Evolutionary conservation across 495 filamentous ascomycete species (phyloP), one percentile per base, ranked within the genome.

Genomic region (Podospora sp.): DNA sequence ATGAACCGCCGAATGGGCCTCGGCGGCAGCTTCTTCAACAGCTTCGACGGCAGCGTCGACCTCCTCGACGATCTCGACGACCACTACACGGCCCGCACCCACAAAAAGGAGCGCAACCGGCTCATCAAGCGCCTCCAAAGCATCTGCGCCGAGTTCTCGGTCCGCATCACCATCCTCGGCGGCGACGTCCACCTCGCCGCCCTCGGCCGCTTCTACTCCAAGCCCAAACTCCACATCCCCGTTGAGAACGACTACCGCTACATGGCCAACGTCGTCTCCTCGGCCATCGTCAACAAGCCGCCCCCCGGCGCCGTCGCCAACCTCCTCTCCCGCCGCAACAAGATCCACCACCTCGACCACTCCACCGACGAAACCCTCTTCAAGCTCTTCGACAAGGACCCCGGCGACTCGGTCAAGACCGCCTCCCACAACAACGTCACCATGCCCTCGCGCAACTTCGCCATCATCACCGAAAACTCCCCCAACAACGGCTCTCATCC

Each of bases 141-240:
- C 22, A 78, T 97, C 46, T 85, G 90, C 40, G 83, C 88, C 57
- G 81, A 87, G 66, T 87, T 91, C 80, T 89, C 86, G 14, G 82
- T 94, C 24, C 92, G 94, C 35, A 85, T 95, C 63, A 92, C 91
- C 20, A 96, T 97, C 70, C 85, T 98, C 7, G 85, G 92, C 46
- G 96, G 95, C 62, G 96, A 99, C 79, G 95, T 98, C 16, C 94
- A 98, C 77, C 83, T 99, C 12, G 94, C 90, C 6, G 95, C 93
- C 0, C 85, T 97, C 27, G 95, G 96, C 2, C 92, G 96, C 69
- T 97, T 99, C 82, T 97, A 93, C 76, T 94, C 92, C 1, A 96
- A 93, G 69, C 88, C 91, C 1, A 90, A 90, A 69, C 81, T 95
- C 35, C 84, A 87, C 24, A 80, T 97, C 50, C 79, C 91, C 18